These are phyloP conservation scores for Entomortierella chlamydospora DNA, from an alignment of 192 early-diverging fungal genomes.

Conservation along the genomic window DNA sequence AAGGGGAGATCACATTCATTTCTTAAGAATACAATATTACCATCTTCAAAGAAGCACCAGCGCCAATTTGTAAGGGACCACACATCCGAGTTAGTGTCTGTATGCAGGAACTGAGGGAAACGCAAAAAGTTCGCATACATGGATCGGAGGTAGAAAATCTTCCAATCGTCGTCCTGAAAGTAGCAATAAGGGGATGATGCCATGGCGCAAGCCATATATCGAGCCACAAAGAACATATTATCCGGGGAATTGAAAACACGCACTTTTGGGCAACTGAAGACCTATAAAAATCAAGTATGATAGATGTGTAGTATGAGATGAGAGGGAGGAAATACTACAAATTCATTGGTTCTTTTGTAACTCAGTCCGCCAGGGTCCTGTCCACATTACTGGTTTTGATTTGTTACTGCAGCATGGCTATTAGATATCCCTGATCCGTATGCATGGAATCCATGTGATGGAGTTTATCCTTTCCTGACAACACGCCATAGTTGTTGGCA, in stretches of 20 bases:
- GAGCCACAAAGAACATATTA: conserved; percentile 62
- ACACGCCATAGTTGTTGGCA: too few relatives aligned
- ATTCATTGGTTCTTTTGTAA: neutral
- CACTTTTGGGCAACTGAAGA: conserved; percentile 61
- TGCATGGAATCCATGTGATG: too few relatives aligned
- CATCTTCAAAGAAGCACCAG: conserved; percentile 67
- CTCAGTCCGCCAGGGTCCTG: neutral
- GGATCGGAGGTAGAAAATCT: conserved; percentile 56
- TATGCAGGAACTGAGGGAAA: conserved; percentile 64
- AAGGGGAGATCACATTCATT: neutral
- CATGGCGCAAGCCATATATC: conserved; percentile 67
- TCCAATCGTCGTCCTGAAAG: conserved; percentile 69
- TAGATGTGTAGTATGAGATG: neutral
- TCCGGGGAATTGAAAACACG: conserved; percentile 60
- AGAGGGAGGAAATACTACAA: neutral
- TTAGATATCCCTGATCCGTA: too few relatives aligned
- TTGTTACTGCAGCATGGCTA: too few relatives aligned
- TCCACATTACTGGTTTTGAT: too few relatives aligned
- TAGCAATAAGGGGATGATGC: conserved; percentile 68
- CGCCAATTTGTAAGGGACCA: conserved; percentile 65
- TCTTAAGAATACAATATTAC: conserved; percentile 37
- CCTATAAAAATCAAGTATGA: conserved; percentile 22
- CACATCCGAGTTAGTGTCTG: conserved; percentile 61
- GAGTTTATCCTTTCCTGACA: too few relatives aligned
- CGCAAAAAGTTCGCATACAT: conserved; percentile 70